Percentiles rank a stretch among this genome's conserved stretches.
These are phyloP conservation scores for Pisolithus tinctorius DNA, from an alignment of 768 basidiomycete species.

Conservation along the genomic window DNA sequence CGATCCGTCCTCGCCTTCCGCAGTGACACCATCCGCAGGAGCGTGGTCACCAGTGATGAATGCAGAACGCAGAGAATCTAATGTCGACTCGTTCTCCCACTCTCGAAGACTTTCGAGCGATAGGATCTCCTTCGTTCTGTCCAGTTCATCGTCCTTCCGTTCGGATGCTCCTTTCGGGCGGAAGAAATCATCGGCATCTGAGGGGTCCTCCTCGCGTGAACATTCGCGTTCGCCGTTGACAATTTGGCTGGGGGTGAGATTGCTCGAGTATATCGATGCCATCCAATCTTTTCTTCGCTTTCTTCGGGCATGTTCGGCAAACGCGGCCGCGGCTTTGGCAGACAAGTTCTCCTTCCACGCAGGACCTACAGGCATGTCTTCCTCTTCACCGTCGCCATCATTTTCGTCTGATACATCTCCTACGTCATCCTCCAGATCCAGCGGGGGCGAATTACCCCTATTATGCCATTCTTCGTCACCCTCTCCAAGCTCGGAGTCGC, in stretches of 20 bases:
- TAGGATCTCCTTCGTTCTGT: conserved; percentile 62
- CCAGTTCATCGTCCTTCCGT: conserved; percentile 46
- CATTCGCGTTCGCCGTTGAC: conserved; percentile 32
- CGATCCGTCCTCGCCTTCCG: conserved; percentile 32
- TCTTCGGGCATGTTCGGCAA: conserved; percentile 31
- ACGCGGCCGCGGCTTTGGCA: conserved; percentile 39
- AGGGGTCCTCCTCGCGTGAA: conserved; percentile 5
- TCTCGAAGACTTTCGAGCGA: conserved; percentile 46
- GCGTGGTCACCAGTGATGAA: conserved; percentile 77
- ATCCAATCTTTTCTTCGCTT: conserved; percentile 67
- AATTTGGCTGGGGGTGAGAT: conserved; percentile 65
- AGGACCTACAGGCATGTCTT: conserved; percentile 41
- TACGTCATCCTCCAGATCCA: conserved; percentile 46
- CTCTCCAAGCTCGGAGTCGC: conserved; percentile 65
- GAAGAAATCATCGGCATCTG: conserved; percentile 69
- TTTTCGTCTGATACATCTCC: conserved; percentile 41
- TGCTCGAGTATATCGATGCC: conserved; percentile 72
- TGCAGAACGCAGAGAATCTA: conserved; percentile 79
- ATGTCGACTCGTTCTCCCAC: conserved; percentile 81
- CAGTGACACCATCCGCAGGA: conserved; percentile 29
- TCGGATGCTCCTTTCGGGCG: conserved; percentile 37
- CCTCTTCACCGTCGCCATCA: conserved; percentile 26
- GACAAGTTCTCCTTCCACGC: conserved; percentile 71
- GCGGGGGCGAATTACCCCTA: conserved; percentile 24
- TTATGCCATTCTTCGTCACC: conserved; percentile 39